Base-by-base conservation (phyloP, 139 green algal species). In the Chlorella sorokiniana region DNA sequence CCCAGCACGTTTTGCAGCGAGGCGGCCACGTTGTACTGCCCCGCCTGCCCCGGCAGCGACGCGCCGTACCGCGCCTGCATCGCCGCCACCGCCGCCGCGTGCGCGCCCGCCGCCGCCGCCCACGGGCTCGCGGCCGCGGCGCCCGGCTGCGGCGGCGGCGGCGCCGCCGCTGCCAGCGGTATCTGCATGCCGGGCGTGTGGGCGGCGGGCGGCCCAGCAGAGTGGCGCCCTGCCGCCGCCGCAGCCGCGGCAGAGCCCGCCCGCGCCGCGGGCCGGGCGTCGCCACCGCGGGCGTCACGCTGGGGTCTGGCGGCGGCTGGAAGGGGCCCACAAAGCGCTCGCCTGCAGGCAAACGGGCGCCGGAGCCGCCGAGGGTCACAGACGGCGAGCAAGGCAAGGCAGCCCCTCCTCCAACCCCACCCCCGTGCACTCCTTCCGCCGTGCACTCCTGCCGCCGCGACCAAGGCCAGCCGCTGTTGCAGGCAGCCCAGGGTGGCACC, bases 311-410 rank as follows among this genome's bases (percentile, higher is more conserved):
- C 40, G 76, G 81, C 35, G 95, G 94, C 85, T 91, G 86, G 80
- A 91, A 97, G 33, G 93, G 91, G 16, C 91, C 92, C 3, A 63
- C 85, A 81, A 95, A 96, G n/a, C 86, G 71, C 74, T 89, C 88
- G 41, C 78, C 78, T 77, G 65, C 51, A 41, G 25, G 40, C 7
- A n/a, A n/a, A n/a, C n/a, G n/a, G n/a, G n/a, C n/a, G n/a, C n/a
- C n/a, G n/a, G n/a, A n/a, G n/a, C n/a, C n/a, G n/a, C n/a, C n/a
- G n/a, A n/a, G n/a, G n/a, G n/a, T n/a, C n/a, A n/a, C n/a, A n/a
- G n/a, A n/a, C n/a, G n/a, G n/a, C n/a, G n/a, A n/a, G n/a, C n/a
- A n/a, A n/a, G n/a, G n/a, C n/a, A n/a, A n/a, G n/a, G n/a, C n/a
- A n/a, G n/a, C n/a, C n/a, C n/a, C n/a, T n/a, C n/a, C n/a, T n/a